Conservation (phyloP, 2,329 filamentous ascomycete species). For the Sporothrix brunneoviolacea region DNA sequence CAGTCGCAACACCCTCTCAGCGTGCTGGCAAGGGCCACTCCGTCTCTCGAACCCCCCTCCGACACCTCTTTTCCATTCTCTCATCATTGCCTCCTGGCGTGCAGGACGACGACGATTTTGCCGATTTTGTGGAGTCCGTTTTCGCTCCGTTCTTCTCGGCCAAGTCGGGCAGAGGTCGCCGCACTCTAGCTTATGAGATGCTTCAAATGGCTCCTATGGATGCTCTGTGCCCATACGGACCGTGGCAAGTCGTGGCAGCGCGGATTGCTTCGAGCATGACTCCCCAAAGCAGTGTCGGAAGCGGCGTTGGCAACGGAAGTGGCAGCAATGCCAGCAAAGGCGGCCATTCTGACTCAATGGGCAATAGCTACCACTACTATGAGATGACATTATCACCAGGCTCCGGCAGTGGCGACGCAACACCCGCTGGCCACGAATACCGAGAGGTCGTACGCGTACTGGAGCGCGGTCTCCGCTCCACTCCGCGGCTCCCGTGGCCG, state of each 20-base stretch:
- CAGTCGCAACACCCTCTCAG: conserved; percentile 60
- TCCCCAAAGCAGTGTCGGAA: conserved; percentile 15
- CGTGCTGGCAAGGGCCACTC: conserved; percentile 46
- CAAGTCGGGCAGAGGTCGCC: conserved; percentile 37
- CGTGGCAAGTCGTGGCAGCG: conserved; percentile 46
- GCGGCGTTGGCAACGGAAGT: background rate
- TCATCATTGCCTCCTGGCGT: conserved; percentile 42
- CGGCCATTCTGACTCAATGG: background rate
- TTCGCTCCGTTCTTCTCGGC: conserved; percentile 53
- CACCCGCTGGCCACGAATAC: conserved; percentile 59
- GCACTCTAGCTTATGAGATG: conserved; percentile 45
- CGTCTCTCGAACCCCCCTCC: conserved; percentile 51
- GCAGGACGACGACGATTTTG: conserved; percentile 39
- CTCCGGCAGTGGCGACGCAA: conserved; percentile 23
- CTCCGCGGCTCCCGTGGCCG: conserved; percentile 39
- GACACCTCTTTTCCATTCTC: conserved; percentile 59
- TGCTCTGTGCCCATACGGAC: conserved; percentile 38
- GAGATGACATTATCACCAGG: conserved; percentile 12
- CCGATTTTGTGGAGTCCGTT: conserved; percentile 41
- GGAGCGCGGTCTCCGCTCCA: conserved; percentile 49
- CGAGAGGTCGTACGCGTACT: conserved; percentile 63
- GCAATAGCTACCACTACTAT: conserved; percentile 3
- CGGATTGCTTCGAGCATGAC: conserved; percentile 39
- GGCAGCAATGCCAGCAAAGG: conserved; percentile 4
- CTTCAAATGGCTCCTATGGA: conserved; percentile 43